Evolutionary conservation across 169 alveolate species (phyloP), one percentile per base, ranked within the genome.

Genomic region (Cyclospora cayetanensis): DNA sequence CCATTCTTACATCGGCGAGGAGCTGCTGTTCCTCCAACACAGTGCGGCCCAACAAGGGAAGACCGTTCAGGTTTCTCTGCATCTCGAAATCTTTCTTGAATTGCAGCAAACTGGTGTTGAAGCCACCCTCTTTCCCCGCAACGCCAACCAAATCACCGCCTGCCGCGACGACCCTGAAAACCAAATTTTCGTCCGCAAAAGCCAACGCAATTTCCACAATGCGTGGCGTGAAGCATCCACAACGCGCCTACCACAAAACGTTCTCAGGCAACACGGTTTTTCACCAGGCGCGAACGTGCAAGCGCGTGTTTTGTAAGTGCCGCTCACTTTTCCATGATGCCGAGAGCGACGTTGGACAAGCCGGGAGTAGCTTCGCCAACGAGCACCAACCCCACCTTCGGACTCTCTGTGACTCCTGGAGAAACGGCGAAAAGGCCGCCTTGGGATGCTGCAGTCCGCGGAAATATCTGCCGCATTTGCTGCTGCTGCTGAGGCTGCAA

Each of bases 311-410:
- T 46, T 43, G 4, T 52, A 34, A 5, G 42, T 0, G 43, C n/a
- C 7, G 74, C 86, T 7, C 70, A 65, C 76, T 88, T 88, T 29
- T 90, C 93, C 41, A 92, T 74, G 41, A 98, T 87, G 29, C 99
- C 99, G 95, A 98, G 96, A 77, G 98, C 95, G 22, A 98, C 98
- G 93, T 98, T 98, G 92, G 97, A 95, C 35, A 97, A 97, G 46
- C 99, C 99, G 0, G 99, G 99, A 4, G 99, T 97, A 83, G 98
- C 98, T 83, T 98, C 96, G 4, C 99, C 98, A 91, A 97, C 92
- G 39, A 97, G 96, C 22, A 98, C 97, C 37, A 98, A 97, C 41
- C 99, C 99, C 20, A 97, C 96, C 27, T 94, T 92, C 37, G 90
- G 35, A 27, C 76, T 74, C 37, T 35, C 72, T 9, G 31, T 46